Base-by-base conservation (phyloP, 202 grass and related monocot genomes). In the Bolboschoenoplectus hybrid region DNA sequence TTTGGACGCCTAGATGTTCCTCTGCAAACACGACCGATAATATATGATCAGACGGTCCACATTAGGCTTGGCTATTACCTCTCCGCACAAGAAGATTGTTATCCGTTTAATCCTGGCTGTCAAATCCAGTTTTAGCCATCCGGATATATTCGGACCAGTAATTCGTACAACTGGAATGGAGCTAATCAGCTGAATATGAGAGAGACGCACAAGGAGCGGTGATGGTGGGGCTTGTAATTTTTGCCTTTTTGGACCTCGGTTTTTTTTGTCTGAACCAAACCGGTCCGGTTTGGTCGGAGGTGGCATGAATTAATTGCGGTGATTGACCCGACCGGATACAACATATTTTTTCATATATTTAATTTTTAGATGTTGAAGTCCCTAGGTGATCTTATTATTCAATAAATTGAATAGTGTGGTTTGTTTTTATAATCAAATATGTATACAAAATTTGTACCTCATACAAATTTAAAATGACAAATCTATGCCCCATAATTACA, bases 251-350 rank as follows among this genome's bases (percentile, higher is more conserved):
- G 19, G 46, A 36, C 35, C 7, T 58, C 17, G 55, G 17, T 4
- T 10, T 16, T 58, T 58, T 14, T 13, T 10, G 77, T 65, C 9
- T 82, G 79, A 82, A 82, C 55, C 79, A 58, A 16, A 82, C 79
- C 79, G 57, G 58, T 63, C 56, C 56, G 60, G 80, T 5, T 82
- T 38, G 43, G 8, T 45, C 79, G 79, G 58, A 50, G 58, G 56
- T 17, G 80, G 60, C 61, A 9, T 35, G 60, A 50, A 67, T 82
- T 82, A 63, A 82, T 19, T 82, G 60, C 80, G 67, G 19, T 50
- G 41, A 50, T 82, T 82, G 55, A 58, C 55, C 55, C 13, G 53
- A 74, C 20, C 20, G 10, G 71, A 17, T 2, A 51, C 35, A 74
- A 51, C 14, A 58, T 56, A 13, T 58, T 58, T 58, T 9, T 53